Base-by-base conservation (phyloP, 768 basidiomycete species). In the Tylopilus plumbeoviolaceoides region DNA sequence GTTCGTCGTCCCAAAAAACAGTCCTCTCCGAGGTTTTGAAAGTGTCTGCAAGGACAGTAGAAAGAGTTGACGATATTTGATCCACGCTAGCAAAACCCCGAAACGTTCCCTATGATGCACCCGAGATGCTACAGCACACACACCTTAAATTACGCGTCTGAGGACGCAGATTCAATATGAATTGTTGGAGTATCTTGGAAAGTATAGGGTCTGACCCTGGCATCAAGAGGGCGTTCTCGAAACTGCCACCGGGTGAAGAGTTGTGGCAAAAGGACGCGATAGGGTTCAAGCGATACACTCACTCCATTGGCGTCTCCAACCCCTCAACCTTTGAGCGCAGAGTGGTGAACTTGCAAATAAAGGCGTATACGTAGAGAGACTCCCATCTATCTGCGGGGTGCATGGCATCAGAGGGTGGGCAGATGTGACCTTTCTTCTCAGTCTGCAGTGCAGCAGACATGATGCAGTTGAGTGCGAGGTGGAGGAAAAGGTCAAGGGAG, bases 141-240 rank as follows among this genome's bases (percentile, higher is more conserved):
- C 72, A 89, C 89, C 86, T 88, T 71, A 90, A 78, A 77, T 91
- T 91, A 85, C 89, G 87, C 84, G 89, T 87, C 70, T 86, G 86
- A 18, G 91, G 89, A 65, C 84, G 82, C 61, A 93, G 80, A 70
- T 90, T 91, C 61, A 85, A 75, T 61, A 93, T 79, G 68, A 93
- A 92, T 54, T 84, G 81, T 53, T 77, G 76, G 20, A 93, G 82
- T 61, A 92, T 75, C 64, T 81, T 79, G 41, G 83, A 85, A 58
- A 93, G 75, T 61, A 91, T 78, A 54, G 80, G 76, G 69, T 89
- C 84, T 51, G 85, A 82, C 70, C 83, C 88, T 61, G 75, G 78
- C 59, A 80, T 78, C 70, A 91, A 72, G 61, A 93, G 73, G 50
- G 91, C 87, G 52, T 85, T 81, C 72, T 93, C 91, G 57, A 92